These are phyloP conservation scores for Lunularia cruciata DNA, from an alignment of 225 moss, liverwort and hornwort species.

Conservation along the genomic window DNA sequence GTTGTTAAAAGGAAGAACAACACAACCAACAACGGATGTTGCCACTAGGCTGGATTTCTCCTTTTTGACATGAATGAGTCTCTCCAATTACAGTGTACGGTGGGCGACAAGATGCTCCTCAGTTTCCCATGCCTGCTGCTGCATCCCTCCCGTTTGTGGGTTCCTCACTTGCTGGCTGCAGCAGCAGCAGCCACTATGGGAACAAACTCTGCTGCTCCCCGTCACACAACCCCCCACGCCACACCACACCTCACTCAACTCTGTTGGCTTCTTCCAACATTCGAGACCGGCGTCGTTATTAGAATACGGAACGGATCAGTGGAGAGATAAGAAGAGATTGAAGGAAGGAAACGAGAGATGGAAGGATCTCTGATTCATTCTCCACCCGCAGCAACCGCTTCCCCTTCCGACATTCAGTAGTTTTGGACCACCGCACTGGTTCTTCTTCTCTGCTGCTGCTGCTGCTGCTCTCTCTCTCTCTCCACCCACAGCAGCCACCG, in stretches of 20 bases:
- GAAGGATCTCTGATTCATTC: no score
- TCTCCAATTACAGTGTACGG: background rate
- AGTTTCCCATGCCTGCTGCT: background rate
- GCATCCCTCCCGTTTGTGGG: background rate
- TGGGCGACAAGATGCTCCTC: slow-evolving; percentile 9
- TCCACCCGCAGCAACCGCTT: background rate
- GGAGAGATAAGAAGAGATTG: background rate
- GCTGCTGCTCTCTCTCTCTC: background rate
- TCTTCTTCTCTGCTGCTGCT: background rate
- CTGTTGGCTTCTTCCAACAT: slow-evolving; percentile 3
- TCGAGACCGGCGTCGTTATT: slow-evolving; percentile 12
- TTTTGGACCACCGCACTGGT: background rate
- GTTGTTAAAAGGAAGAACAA: background rate
- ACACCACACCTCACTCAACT: background rate
- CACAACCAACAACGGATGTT: no score
- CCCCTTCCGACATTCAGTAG: slow-evolving; percentile 1
- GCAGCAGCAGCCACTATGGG: no score
- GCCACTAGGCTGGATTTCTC: no score
- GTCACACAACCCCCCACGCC: background rate
- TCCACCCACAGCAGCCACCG: background rate
- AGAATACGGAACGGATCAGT: background rate
- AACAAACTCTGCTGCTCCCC: background rate
- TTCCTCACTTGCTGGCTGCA: background rate
- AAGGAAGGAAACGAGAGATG: no score
- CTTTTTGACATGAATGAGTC: background rate